These are phyloP conservation scores for Pulveroboletus sp. DNA, from an alignment of 768 basidiomycete genomes.

Conservation along the genomic window DNA sequence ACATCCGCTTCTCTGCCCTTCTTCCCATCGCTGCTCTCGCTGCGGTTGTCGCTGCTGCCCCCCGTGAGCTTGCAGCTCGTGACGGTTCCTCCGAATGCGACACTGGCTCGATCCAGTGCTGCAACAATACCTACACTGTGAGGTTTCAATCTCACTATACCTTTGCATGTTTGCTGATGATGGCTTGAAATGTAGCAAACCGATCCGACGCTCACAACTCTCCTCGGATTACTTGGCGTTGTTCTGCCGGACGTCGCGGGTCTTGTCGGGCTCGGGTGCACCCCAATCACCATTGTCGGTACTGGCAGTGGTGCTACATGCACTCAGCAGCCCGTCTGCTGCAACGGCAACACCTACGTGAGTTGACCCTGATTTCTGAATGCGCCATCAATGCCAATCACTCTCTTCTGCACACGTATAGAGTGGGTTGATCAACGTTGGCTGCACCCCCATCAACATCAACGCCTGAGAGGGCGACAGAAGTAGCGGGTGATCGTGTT, in stretches of 20 bases:
- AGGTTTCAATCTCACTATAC: neutral
- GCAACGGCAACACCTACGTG: conserved; percentile 11
- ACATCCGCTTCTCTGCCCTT: conserved; percentile 1
- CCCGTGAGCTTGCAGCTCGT: conserved; percentile 1
- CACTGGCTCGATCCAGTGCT: conserved; percentile 13
- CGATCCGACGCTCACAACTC: neutral
- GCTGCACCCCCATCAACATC: conserved; percentile 14
- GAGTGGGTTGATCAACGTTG: conserved; percentile 11
- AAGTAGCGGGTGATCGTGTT: neutral
- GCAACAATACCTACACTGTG: neutral
- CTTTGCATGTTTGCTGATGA: neutral
- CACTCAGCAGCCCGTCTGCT: conserved; percentile 16
- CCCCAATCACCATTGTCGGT: neutral
- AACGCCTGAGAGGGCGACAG: neutral
- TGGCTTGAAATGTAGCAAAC: neutral
- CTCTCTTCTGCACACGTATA: too few species aligned
- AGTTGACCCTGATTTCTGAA: neutral
- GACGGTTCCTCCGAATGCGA: neutral
- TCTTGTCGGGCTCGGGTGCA: conserved; percentile 2
- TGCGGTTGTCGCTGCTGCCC: conserved; percentile 3
- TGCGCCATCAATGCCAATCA: neutral
- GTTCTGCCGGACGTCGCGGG: neutral
- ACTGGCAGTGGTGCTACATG: conserved; percentile 6
- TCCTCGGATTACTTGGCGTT: neutral
- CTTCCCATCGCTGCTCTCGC: conserved; percentile 9